A percentile compares a stretch with the other conserved stretches of the same genome.
Conservation (phyloP, 192 early-diverging fungal genomes). For the Rhizophagus sp. region DNA sequence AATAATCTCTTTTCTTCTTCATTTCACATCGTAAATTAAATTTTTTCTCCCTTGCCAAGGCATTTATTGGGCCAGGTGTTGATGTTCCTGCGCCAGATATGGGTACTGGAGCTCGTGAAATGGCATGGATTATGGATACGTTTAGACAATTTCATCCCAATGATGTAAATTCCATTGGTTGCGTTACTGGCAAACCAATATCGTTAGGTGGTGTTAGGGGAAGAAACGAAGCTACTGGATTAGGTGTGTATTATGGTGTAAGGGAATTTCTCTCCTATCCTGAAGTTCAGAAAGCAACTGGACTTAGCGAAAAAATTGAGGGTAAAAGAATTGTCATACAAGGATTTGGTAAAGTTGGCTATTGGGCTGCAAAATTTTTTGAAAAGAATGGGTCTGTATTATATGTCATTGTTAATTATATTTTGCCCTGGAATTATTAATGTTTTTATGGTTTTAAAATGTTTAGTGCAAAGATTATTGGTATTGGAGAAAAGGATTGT, state of each 20-base stretch:
- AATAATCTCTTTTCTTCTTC: neutral
- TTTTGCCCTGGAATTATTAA: neutral
- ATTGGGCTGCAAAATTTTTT: constrained; percentile 83
- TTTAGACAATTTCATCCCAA: constrained; percentile 80
- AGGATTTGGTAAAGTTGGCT: constrained; percentile 87
- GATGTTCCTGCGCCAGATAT: constrained; percentile 87
- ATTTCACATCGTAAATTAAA: neutral
- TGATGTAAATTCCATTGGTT: constrained; percentile 79
- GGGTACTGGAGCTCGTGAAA: constrained; percentile 77
- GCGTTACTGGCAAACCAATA: constrained; percentile 83
- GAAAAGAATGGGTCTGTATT: constrained; percentile 58
- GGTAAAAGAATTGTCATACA: constrained; percentile 72
- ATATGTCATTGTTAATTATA: neutral
- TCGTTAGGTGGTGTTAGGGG: constrained; percentile 80
- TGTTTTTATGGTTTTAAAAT: neutral
- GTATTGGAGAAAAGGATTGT: constrained; percentile 71
- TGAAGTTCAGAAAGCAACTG: constrained; percentile 74
- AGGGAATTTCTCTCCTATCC: constrained; percentile 78
- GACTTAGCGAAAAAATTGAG: constrained; percentile 58
- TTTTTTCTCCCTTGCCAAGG: neutral
- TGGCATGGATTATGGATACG: constrained; percentile 88
- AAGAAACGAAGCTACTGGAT: constrained; percentile 78
- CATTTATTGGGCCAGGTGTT: constrained; percentile 80
- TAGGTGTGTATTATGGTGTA: constrained; percentile 81
- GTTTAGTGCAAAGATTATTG: constrained; percentile 69